phyloP scores from a whole-genome alignment of 306 rosid genomes.

The Bauhinia variegata region DNA sequence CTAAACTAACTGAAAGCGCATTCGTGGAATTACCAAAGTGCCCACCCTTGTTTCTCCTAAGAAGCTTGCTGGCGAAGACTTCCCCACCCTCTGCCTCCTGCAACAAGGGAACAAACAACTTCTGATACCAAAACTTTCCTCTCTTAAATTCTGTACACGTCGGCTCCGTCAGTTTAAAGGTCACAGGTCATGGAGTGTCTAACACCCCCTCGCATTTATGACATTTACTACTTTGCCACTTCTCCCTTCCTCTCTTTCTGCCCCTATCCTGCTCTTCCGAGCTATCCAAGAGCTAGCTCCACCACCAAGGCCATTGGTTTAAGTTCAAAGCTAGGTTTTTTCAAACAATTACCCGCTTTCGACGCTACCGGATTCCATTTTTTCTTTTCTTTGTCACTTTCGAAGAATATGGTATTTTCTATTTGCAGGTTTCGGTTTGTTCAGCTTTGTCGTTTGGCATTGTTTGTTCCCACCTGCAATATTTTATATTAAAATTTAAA shows the following conservation, averaged over 20 bases:
- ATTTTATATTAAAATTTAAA: slow-evolving; percentile 42
- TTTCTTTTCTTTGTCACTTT: slow-evolving; percentile 38
- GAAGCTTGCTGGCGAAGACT: slow-evolving; percentile 48
- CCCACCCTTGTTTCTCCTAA: background rate
- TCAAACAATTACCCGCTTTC: slow-evolving; percentile 47
- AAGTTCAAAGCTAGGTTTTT: slow-evolving; percentile 41
- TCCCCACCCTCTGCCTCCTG: slow-evolving; percentile 23
- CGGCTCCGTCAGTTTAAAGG: slow-evolving; percentile 1
- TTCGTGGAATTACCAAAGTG: background rate
- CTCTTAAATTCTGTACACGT: slow-evolving; percentile 34
- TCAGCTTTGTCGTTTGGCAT: slow-evolving; percentile 52
- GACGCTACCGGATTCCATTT: slow-evolving; percentile 41
- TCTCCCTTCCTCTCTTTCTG: background rate
- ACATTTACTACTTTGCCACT: slow-evolving; percentile 66
- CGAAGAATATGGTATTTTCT: slow-evolving; percentile 34
- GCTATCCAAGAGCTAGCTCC: slow-evolving; percentile 26
- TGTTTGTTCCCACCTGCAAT: slow-evolving; percentile 27
- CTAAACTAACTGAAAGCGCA: slow-evolving; percentile 46
- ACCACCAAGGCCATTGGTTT: slow-evolving; percentile 34
- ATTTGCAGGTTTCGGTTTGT: slow-evolving; percentile 35
- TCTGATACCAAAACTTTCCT: slow-evolving; percentile 17
- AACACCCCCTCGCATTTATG: slow-evolving; percentile 44
- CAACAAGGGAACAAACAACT: slow-evolving; percentile 34
- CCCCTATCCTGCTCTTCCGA: slow-evolving; percentile 4
- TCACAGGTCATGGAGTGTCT: slow-evolving; percentile 45